A percentile compares a stretch with the other conserved stretches of the same genome.
phyloP scores from a whole-genome alignment of 2,329 filamentous ascomycete species.

The Epichloe sibirici region DNA sequence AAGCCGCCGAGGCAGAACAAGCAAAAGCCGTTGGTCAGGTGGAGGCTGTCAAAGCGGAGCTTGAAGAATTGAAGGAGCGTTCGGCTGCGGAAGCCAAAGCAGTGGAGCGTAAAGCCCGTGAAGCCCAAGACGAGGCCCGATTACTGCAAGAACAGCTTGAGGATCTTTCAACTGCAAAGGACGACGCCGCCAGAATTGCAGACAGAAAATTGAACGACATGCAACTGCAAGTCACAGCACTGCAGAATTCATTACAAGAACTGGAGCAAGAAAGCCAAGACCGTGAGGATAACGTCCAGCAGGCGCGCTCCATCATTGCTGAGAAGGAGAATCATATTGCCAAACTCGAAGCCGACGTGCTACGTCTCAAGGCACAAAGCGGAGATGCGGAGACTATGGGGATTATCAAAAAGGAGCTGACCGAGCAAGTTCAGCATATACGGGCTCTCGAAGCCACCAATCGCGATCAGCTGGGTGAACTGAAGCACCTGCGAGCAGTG shows the following conservation, averaged over 20 bases:
- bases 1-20: slow-evolving; percentile 45
- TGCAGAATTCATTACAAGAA: slow-evolving; percentile 40
- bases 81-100: slow-evolving; percentile 47
- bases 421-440: slow-evolving; percentile 87
- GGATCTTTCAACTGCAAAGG: slow-evolving; percentile 50
- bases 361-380: slow-evolving; percentile 74
- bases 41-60: slow-evolving; percentile 37
- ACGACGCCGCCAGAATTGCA: slow-evolving; percentile 54
- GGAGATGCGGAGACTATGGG: slow-evolving; percentile 76
- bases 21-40: slow-evolving; percentile 36
- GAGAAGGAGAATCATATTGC: slow-evolving; percentile 61
- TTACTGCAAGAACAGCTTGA: slow-evolving; percentile 70
- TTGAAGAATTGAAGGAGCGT: slow-evolving; percentile 37
- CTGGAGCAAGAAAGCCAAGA: slow-evolving; percentile 44
- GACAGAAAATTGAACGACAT: slow-evolving; percentile 45
- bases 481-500: slow-evolving; percentile 68
- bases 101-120: slow-evolving; percentile 56
- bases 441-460: slow-evolving; percentile 70
- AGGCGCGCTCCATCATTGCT: slow-evolving; percentile 52
- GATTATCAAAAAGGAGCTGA: slow-evolving; percentile 76
- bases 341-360: slow-evolving; percentile 67
- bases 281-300: slow-evolving; percentile 43
- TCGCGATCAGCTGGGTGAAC: slow-evolving; percentile 64
- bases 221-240: slow-evolving; percentile 35
- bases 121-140: slow-evolving; percentile 61